Conservation (phyloP, 2,329 filamentous ascomycete species). For the Bisporella sp. region DNA sequence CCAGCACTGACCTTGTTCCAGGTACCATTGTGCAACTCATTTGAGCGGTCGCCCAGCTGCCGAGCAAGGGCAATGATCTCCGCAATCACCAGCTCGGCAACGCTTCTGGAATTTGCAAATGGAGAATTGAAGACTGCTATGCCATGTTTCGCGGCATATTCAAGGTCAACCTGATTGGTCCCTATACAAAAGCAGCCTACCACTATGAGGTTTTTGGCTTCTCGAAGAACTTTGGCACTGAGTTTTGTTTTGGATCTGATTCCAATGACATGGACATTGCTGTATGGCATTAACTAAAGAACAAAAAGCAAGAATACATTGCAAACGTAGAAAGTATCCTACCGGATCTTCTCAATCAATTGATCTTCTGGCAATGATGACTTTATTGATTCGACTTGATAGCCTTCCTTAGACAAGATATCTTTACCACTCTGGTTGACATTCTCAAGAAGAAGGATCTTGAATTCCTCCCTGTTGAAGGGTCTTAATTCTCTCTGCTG, state of each 20-base stretch:
- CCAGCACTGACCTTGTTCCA: constrained; percentile 98
- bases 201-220: constrained; percentile 91
- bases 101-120: constrained; percentile 94
- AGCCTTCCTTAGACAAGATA: constrained; percentile 78
- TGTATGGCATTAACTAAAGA: constrained; percentile 30
- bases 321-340: constrained; percentile 26
- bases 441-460: constrained; percentile 92
- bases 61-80: constrained; percentile 90
- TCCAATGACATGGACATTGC: constrained; percentile 93
- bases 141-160: constrained; percentile 74
- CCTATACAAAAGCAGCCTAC: constrained; percentile 99
- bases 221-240: constrained; percentile 72
- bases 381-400: constrained; percentile 91
- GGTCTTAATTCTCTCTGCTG: constrained; percentile 77
- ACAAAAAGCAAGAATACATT: neutral
- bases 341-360: constrained; percentile 95
- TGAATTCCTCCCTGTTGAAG: constrained; percentile 92
- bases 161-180: constrained; percentile 88
- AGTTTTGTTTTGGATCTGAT: constrained; percentile 98
- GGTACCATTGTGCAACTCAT: constrained; percentile 85
- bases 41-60: constrained; percentile 87
- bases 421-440: constrained; percentile 86
- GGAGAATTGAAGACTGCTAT: constrained; percentile 99
- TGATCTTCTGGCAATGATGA: constrained; percentile 84
- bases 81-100: constrained; percentile 90